These are phyloP conservation scores for Lodderomyces parapsilosis DNA, from an alignment of 1,139 yeast genomes.

Conservation along the genomic window DNA sequence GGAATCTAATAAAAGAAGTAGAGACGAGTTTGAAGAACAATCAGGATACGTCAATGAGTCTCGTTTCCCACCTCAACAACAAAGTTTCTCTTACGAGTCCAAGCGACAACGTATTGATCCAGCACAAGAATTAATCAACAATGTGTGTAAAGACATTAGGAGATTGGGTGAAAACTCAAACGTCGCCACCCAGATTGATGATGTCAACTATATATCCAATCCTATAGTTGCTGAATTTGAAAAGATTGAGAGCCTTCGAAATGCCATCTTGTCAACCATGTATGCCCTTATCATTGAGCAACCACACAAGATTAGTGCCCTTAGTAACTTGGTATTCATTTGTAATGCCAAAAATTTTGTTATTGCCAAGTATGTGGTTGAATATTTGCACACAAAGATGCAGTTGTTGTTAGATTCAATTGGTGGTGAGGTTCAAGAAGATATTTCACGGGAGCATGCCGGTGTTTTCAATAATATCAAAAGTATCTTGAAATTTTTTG, in stretches of 20 bases:
- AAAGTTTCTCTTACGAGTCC: conserved; percentile 14
- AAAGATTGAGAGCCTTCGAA: conserved; percentile 60
- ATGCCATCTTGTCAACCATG: conserved; percentile 59
- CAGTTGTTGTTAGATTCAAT: conserved; percentile 49
- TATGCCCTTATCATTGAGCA: conserved; percentile 78
- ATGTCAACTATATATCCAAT: conserved; percentile 62
- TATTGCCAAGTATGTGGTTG: conserved; percentile 70
- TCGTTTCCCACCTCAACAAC: conserved; percentile 1
- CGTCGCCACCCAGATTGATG: conserved; percentile 54
- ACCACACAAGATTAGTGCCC: conserved; percentile 79
- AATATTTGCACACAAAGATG: conserved; percentile 62
- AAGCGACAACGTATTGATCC: conserved; percentile 46
- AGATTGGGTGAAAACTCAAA: conserved; percentile 65
- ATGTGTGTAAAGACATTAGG: conserved; percentile 55
- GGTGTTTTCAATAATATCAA: conserved; percentile 77
- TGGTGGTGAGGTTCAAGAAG: conserved; percentile 4
- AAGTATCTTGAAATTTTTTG: conserved; percentile 66
- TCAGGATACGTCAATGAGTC: conserved; percentile 8
- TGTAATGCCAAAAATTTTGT: conserved; percentile 66
- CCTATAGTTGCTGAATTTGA: conserved; percentile 72
- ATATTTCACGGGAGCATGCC: conserved; percentile 37
- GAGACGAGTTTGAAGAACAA: conserved; percentile 37
- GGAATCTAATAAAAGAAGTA: conserved; percentile 28
- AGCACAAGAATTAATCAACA: conserved; percentile 38
- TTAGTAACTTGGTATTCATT: conserved; percentile 68